phyloP scores from a whole-genome alignment of 176 grass and related monocot species.

The Paspalum vaginatum region DNA sequence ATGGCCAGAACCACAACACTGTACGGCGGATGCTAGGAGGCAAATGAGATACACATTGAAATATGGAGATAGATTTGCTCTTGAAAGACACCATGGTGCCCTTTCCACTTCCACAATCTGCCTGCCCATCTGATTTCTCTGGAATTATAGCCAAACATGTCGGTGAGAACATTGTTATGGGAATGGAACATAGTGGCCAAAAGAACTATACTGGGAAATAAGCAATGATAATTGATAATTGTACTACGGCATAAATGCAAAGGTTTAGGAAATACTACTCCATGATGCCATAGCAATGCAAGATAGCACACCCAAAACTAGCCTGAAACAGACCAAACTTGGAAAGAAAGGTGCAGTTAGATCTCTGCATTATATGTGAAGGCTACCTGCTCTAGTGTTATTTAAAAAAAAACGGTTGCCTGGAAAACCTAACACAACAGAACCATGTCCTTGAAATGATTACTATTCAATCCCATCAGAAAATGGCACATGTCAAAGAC shows the following conservation, averaged over 20 bases:
- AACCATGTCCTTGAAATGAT: conserved; percentile 17
- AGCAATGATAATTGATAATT: conserved; percentile 5
- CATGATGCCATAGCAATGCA: conserved; percentile 12
- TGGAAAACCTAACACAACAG: neutral
- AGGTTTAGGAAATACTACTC: neutral
- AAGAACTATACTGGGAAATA: conserved; percentile 14
- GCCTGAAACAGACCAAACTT: neutral
- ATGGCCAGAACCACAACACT: conserved; percentile 14
- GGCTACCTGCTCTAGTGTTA: neutral
- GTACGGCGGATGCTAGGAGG: neutral
- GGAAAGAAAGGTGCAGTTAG: neutral
- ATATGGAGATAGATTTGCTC: neutral
- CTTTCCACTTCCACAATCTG: neutral
- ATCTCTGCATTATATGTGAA: conserved; percentile 5
- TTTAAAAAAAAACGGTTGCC: neutral
- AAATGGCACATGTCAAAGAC: conserved; percentile 23
- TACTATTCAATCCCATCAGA: neutral
- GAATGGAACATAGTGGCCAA: conserved; percentile 1
- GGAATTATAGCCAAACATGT: conserved; percentile 27
- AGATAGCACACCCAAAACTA: neutral
- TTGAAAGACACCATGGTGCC: neutral
- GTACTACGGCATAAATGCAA: neutral
- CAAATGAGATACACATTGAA: neutral
- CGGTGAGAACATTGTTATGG: neutral
- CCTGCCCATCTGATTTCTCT: conserved; percentile 7